Evolutionary conservation across 176 grass and related monocot genomes (phyloP), one percentile per base, ranked within the genome.

Genomic region (Aegilops umbellulata): DNA sequence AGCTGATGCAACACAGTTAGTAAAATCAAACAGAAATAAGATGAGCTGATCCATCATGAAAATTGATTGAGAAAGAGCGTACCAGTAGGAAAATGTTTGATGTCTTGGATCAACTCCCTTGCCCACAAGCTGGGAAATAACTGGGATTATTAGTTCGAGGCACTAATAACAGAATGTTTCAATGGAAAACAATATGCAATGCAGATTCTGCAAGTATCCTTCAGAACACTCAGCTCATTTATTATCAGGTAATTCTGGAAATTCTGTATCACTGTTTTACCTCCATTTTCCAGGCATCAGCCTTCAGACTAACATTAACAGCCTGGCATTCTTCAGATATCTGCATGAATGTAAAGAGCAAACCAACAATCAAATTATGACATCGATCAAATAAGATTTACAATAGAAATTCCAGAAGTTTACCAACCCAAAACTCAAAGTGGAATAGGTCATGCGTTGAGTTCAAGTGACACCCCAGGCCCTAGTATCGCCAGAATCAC

Each of bases 401-500:
- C 27, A 44, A 74, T 78, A 13, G 73, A 90, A 53, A 91, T 80
- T 86, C 15, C 34, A 88, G 79, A 88, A 80, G 84, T 88, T 93
- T 87, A 96, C 97, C 86, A 90, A 99, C 97, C 97, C 84, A 92
- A 77, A 98, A 96, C 80, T 96, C 94, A 91, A 90, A 98, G 83
- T 88, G 88, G 88, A 98, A 94, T 58, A 94, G 79, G 81, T 95
- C 92, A 88, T 98, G 97, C 5, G 82, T 95, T 70, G 97, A 88
- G 65, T 83, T 93, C 74, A 98, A 91, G 67, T 98, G 97, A 87
- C 53, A 95, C 84, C 87, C 86, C 83, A 98, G 69, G 87, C 97
- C 97, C 97, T 96, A 83, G 58, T 17, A 88, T 61, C 29, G 74
- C 32, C 20, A 71, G 78, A 71, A 80, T 39, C 79, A 82, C 31